These are phyloP conservation scores for Pelargonium fulgidum DNA, from an alignment of 441 rosid genomes.

Conservation along the genomic window DNA sequence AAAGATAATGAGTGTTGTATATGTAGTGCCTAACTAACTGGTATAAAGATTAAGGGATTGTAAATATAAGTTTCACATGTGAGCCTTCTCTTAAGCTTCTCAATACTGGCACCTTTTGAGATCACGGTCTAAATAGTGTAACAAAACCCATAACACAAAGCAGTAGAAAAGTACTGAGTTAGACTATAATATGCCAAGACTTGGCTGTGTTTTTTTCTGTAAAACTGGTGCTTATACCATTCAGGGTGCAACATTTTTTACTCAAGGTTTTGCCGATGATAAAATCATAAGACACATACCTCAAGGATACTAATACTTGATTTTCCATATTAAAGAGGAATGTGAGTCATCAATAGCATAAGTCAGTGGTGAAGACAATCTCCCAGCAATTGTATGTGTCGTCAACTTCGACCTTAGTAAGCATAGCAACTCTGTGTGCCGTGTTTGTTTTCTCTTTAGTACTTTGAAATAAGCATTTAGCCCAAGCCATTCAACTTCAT, in stretches of 20 bases:
- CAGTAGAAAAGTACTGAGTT: neutral
- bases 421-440: constrained; percentile 42
- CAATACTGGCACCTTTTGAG: no score
- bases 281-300: neutral
- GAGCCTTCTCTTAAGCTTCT: no score
- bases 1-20: no score
- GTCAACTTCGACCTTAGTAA: constrained; percentile 36
- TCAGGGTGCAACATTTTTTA: neutral
- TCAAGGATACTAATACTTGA: constrained; percentile 39
- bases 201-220: no score
- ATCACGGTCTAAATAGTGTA: neutral
- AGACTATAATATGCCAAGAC: neutral
- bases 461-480: constrained; percentile 55
- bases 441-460: constrained; percentile 53
- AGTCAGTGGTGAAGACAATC: constrained; percentile 31
- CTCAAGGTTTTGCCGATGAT: neutral
- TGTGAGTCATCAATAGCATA: constrained; percentile 53
- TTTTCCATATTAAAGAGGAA: constrained; percentile 64
- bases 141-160: neutral
- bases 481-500: constrained; percentile 85
- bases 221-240: neutral
- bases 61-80: no score
- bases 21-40: no score
- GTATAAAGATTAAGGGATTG: no score
- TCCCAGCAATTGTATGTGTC: constrained; percentile 26